Percentiles rank a stretch among this genome's conserved stretches.
Conservation (phyloP, 1,284 basidiomycete genomes). For the Pseudozyma hubeiensis region DNA sequence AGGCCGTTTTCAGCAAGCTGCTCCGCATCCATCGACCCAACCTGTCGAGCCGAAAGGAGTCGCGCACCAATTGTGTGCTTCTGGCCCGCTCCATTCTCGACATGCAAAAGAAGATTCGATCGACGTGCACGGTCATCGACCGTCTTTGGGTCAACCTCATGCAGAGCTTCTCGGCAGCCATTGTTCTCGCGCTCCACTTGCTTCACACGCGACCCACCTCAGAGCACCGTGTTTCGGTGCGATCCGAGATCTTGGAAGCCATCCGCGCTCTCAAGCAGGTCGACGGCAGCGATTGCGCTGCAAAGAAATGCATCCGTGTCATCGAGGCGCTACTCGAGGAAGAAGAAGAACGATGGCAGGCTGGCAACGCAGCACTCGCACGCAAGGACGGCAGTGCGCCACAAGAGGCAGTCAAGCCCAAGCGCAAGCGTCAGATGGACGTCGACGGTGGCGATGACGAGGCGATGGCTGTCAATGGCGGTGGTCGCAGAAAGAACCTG, state of each 20-base stretch:
- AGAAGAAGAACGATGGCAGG: constrained; percentile 61
- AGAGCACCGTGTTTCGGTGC: constrained; percentile 51
- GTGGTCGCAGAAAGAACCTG: constrained; percentile 52
- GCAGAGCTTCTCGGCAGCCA: constrained; percentile 61
- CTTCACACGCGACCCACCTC: constrained; percentile 53
- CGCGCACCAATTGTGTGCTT: constrained; percentile 60
- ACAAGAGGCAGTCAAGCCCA: constrained; percentile 34
- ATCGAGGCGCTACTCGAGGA: constrained; percentile 65
- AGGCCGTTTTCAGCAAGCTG: constrained; percentile 63
- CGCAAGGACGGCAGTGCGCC: constrained; percentile 17
- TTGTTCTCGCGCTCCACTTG: constrained; percentile 63
- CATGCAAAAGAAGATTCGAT: constrained; percentile 63
- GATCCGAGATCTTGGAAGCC: constrained; percentile 62
- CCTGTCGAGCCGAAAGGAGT: constrained; percentile 52
- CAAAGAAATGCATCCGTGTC: constrained; percentile 59
- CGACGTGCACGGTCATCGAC: constrained; percentile 58
- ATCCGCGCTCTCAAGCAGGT: constrained; percentile 60
- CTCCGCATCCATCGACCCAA: constrained; percentile 60
- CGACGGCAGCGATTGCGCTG: constrained; percentile 42
- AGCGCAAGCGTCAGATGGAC: constrained; percentile 48
- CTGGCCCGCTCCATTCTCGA: constrained; percentile 62
- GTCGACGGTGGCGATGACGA: constrained; percentile 29
- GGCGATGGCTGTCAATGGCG: constrained; percentile 5
- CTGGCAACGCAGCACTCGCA: constrained; percentile 36
- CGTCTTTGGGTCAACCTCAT: constrained; percentile 61